phyloP scores from a whole-genome alignment of 2,329 filamentous ascomycete species.

The Cytospora paraplurivora region DNA sequence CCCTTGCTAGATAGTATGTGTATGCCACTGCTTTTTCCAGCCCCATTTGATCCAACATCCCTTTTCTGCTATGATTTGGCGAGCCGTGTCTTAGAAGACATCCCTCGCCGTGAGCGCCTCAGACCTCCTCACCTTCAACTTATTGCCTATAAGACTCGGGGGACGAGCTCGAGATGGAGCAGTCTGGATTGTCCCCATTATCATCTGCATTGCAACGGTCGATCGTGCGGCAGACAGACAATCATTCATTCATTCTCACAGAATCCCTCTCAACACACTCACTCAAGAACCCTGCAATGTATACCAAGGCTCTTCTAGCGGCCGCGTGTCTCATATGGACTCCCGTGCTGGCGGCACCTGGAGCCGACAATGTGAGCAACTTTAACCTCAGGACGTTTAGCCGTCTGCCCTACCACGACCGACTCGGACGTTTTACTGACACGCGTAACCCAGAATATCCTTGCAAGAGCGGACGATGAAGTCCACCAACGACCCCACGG shows the following conservation, averaged over 20 bases:
- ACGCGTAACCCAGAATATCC: background rate
- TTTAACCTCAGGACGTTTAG: background rate
- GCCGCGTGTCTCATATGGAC: constrained; percentile 10
- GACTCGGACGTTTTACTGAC: too few species aligned
- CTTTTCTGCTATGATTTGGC: constrained; percentile 16
- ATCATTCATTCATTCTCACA: background rate
- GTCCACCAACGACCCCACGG: background rate
- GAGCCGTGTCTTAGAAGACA: constrained; percentile 16
- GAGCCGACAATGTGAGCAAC: constrained; percentile 7
- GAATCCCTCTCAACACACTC: constrained; percentile 7
- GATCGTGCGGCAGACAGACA: constrained; percentile 17
- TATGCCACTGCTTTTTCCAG: constrained; percentile 11
- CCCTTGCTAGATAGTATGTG: constrained; percentile 24
- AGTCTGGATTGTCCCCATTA: background rate
- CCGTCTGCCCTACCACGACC: too few species aligned
- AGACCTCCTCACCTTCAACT: background rate
- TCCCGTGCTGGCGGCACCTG: constrained; percentile 14
- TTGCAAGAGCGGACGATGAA: background rate
- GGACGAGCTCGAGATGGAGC: constrained; percentile 16
- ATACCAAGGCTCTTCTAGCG: constrained; percentile 12
- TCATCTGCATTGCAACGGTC: constrained; percentile 12
- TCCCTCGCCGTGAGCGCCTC: constrained; percentile 19
- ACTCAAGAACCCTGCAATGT: constrained; percentile 8
- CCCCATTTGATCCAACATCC: constrained; percentile 13
- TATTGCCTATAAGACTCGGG: constrained; percentile 20